A percentile compares a stretch with the other conserved stretches of the same genome.
Conservation (phyloP, 2,329 filamentous ascomycete species). For the Scytalidium sp. region DNA sequence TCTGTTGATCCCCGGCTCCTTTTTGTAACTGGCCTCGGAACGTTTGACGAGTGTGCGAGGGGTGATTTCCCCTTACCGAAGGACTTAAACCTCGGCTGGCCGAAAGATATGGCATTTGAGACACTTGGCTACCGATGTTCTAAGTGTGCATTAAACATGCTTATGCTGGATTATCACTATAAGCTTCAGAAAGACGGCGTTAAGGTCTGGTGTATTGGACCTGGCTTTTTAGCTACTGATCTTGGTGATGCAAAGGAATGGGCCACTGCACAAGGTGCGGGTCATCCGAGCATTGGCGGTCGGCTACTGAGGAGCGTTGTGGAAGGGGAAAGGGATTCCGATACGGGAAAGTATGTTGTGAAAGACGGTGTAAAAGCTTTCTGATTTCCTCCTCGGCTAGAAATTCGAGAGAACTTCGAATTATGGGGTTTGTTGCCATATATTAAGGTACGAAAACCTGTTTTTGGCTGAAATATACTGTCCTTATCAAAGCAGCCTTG, state of each 20-base stretch:
- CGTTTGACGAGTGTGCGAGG: conserved; percentile 25
- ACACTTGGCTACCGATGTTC: conserved; percentile 33
- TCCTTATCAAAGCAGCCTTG: too few relatives aligned
- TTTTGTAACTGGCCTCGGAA: conserved; percentile 39
- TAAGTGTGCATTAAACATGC: conserved; percentile 44
- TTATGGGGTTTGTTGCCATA: too few relatives aligned
- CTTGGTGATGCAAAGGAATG: conserved; percentile 29
- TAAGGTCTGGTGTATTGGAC: conserved; percentile 43
- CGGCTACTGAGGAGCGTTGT: conserved; percentile 33
- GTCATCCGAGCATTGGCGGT: conserved; percentile 32
- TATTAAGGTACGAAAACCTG: too few relatives aligned
- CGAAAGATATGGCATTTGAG: conserved; percentile 25
- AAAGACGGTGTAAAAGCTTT: conserved; percentile 6
- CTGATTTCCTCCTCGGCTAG: too few relatives aligned
- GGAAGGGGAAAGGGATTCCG: conserved; percentile 34
- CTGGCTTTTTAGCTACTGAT: conserved; percentile 44
- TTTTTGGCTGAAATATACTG: too few relatives aligned
- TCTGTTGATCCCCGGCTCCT: conserved; percentile 39
- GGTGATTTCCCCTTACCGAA: conserved; percentile 12
- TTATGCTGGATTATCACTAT: conserved; percentile 41
- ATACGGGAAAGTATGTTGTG: conserved; percentile 33
- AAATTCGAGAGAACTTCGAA: too few relatives aligned
- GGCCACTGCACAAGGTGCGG: conserved; percentile 19
- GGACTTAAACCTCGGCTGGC: conserved; percentile 32
- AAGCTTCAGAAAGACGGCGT: conserved; percentile 44